A percentile compares a stretch with the other conserved stretches of the same genome.
phyloP scores from a whole-genome alignment of 2,329 filamentous ascomycete species.

The Hypoxylon sp. region DNA sequence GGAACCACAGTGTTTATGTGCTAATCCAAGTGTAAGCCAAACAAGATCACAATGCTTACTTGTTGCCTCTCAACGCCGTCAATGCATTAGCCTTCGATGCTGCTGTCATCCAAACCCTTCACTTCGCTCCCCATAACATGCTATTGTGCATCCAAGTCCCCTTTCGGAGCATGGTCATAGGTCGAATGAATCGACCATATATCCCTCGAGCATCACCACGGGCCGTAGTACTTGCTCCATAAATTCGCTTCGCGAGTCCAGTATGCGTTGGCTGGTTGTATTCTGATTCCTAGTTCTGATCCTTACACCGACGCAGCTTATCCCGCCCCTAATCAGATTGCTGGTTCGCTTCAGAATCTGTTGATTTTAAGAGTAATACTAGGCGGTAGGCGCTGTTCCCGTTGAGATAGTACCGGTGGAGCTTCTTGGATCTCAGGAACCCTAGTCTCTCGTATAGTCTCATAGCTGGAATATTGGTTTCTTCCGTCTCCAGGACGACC shows the following conservation, averaged over 20 bases:
- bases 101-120: slow-evolving; percentile 14
- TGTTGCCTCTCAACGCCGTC: slow-evolving; percentile 37
- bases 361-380: slow-evolving; percentile 80
- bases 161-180: not conserved
- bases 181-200: not conserved
- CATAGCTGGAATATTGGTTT: slow-evolving; percentile 90
- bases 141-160: slow-evolving; percentile 1
- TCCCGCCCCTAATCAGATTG: slow-evolving; percentile 29
- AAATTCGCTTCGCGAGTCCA: not conserved
- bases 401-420: slow-evolving; percentile 96
- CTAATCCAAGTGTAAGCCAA: slow-evolving; percentile 23
- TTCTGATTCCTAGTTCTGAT: not conserved
- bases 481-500: slow-evolving; percentile 95
- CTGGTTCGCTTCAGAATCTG: slow-evolving; percentile 36
- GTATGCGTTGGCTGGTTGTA: not conserved
- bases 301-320: not conserved
- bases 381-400: slow-evolving; percentile 94
- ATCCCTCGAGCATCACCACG: not conserved
- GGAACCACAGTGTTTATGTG: slow-evolving; percentile 22
- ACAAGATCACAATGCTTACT: slow-evolving; percentile 36
- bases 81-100: slow-evolving; percentile 33
- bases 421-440: slow-evolving; percentile 90
- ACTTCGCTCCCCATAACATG: not conserved
- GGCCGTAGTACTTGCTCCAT: not conserved
- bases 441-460: slow-evolving; percentile 93